These are phyloP conservation scores for Phaffomyces opuntiae DNA, from an alignment of 805 yeast species.

Conservation along the genomic window DNA sequence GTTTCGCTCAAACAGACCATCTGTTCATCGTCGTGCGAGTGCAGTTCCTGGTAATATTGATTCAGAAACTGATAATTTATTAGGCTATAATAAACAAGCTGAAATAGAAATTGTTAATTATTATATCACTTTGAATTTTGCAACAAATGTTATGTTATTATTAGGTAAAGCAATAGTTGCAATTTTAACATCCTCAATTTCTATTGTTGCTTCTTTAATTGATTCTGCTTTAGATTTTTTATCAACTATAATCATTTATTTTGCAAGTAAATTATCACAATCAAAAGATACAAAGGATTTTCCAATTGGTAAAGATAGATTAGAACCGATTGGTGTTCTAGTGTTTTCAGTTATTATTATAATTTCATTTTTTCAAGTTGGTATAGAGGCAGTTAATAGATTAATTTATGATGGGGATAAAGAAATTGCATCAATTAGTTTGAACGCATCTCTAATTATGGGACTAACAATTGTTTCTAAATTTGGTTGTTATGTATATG, in stretches of 20 bases:
- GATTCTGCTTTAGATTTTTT: conserved; percentile 71
- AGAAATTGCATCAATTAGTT: conserved; percentile 40
- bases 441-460: conserved; percentile 54
- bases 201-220: conserved; percentile 70
- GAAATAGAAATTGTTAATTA: conserved; percentile 38
- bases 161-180: conserved; percentile 56
- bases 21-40: conserved; percentile 20
- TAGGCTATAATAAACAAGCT: conserved; percentile 41
- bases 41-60: conserved; percentile 58
- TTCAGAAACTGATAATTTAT: conserved; percentile 46
- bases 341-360: conserved; percentile 68
- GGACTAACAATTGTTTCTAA: conserved; percentile 52
- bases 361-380: conserved; percentile 65
- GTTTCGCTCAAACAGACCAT: background rate
- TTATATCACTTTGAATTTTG: conserved; percentile 61
- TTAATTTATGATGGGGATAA: conserved; percentile 33
- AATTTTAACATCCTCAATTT: conserved; percentile 60
- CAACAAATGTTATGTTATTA: conserved; percentile 50
- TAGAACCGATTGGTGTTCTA: conserved; percentile 75
- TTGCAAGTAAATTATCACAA: conserved; percentile 46
- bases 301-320: conserved; percentile 67
- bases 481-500: conserved; percentile 56
- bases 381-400: conserved; percentile 50
- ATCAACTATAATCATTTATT: conserved; percentile 65
- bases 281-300: conserved; percentile 41